phyloP scores from a whole-genome alignment of 2,329 filamentous ascomycete genomes.

The Pseudogymnoascus sp. region DNA sequence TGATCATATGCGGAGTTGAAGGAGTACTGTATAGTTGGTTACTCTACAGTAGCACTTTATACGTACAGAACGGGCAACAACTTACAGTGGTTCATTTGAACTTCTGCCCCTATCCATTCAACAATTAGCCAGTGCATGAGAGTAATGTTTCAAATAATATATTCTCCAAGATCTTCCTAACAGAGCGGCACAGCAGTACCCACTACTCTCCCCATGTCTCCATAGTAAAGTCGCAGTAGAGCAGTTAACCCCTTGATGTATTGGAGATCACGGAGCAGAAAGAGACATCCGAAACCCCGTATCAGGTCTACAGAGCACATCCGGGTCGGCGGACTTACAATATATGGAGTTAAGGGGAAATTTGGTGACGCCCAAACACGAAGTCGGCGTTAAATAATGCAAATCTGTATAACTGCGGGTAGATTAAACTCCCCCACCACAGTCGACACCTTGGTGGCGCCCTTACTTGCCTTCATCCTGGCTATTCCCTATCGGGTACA shows the following conservation, averaged over 20 bases:
- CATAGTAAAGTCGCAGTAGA: not conserved
- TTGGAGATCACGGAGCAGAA: not conserved
- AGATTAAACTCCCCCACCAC: not conserved
- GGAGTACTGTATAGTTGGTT: not conserved
- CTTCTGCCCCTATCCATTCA: not conserved
- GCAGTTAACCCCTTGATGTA: not conserved
- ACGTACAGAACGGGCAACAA: not conserved
- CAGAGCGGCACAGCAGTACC: not conserved
- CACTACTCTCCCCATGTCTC: not conserved
- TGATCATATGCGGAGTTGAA: not conserved
- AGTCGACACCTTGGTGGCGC: slow-evolving; percentile 1
- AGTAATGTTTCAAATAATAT: slow-evolving; percentile 2
- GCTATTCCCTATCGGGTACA: not conserved
- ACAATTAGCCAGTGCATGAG: slow-evolving; percentile 2
- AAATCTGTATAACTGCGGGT: not conserved
- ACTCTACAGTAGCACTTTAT: not conserved
- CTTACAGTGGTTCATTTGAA: not conserved
- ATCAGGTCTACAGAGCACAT: not conserved
- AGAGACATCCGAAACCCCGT: not conserved
- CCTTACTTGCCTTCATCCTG: not conserved
- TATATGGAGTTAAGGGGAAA: slow-evolving; percentile 6
- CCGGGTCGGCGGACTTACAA: not conserved
- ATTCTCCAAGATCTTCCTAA: not conserved
- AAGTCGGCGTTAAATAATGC: not conserved
- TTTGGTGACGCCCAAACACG: not conserved